These are phyloP conservation scores for Fusarium camptoceras DNA, from an alignment of 2,329 filamentous ascomycete species.

Conservation along the genomic window DNA sequence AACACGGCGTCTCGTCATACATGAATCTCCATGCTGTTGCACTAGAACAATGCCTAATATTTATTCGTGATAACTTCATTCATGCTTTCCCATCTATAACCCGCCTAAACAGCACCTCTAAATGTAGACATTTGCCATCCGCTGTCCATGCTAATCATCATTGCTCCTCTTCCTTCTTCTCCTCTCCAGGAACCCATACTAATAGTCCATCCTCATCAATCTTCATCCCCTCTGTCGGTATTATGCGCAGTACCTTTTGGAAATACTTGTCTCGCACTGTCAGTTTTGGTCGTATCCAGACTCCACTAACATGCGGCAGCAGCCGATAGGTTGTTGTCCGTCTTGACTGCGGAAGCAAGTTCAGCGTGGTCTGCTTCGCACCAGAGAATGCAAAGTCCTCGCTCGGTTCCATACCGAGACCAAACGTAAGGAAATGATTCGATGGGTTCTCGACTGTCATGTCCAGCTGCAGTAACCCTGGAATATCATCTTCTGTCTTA, in stretches of 20 bases:
- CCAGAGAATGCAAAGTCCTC: conserved; percentile 95
- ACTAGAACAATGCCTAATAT: background rate
- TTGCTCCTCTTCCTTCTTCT: conserved; percentile 38
- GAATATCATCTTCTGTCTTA: conserved; percentile 42
- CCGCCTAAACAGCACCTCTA: conserved; percentile 2
- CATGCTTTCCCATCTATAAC: conserved; percentile 15
- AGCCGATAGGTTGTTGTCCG: conserved; percentile 79
- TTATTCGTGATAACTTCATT: conserved; percentile 31
- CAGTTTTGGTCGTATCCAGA: conserved; percentile 78
- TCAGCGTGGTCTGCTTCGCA: conserved; percentile 81
- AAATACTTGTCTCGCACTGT: conserved; percentile 91
- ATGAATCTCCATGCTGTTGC: background rate
- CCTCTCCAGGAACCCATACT: conserved; percentile 66
- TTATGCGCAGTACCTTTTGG: conserved; percentile 86
- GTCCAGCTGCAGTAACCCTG: conserved; percentile 59
- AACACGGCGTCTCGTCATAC: conserved; percentile 17
- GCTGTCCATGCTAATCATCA: conserved; percentile 15
- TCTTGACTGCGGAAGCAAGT: conserved; percentile 84
- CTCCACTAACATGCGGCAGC: conserved; percentile 72
- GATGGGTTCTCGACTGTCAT: conserved; percentile 92
- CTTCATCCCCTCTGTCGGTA: conserved; percentile 80
- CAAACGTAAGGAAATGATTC: conserved; percentile 93
- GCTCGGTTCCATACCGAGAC: conserved; percentile 89
- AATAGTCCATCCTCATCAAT: conserved; percentile 72
- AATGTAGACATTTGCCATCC: conserved; percentile 2